Evolutionary conservation across 2,329 filamentous ascomycete species (phyloP), one percentile per base, ranked within the genome.

Genomic region (Xylaria arbuscula): DNA sequence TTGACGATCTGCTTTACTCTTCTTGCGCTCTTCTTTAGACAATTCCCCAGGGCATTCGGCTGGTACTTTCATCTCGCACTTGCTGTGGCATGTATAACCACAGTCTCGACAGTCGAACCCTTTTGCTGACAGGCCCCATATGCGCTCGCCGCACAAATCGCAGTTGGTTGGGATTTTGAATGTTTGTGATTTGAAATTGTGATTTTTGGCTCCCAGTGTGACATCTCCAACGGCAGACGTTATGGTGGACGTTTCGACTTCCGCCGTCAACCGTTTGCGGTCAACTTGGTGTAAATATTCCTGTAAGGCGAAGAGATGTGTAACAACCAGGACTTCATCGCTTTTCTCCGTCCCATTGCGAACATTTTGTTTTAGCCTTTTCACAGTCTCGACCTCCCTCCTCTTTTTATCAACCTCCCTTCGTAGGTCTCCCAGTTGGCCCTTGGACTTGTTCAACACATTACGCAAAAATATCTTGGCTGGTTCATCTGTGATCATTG

Each of bases 151-250:
- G 75, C 96, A 99, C 13, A 98, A 86, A 80, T 99, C 96, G 82
- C 96, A 99, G 79, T 98, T 98, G 4, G 96, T 99, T 0, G 97
- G 97, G 69, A 99, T 97, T 80, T 98, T 98, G 86, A 98, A 99
- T 0, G 96, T 98, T 78, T 98, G 94, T n/a, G 93, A 90, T 81
- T 97, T 97, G 87, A 99, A 99, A 77, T 97, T 96, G 83, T 99
- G 96, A 76, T 94, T 97, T 79, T 93, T 93, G 11, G 94, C 94
- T 19, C 95, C 95, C 22, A 97, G 84, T 1, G 94, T 97, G 63
- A 99, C 88, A 78, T 99, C 96, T 42, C 96, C 96, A 2, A 98
- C 95, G 0, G 90, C 92, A 10, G 90, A 85, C n/a, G 93, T 95
- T 77, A 99, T 97, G 1, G 94, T 97, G 1, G 92, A 91, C 9